A percentile compares a stretch with the other conserved stretches of the same genome.
Evolutionary conservation across 2,329 filamentous ascomycete genomes (phyloP).

Genomic region (Xylariaceae sp.): DNA sequence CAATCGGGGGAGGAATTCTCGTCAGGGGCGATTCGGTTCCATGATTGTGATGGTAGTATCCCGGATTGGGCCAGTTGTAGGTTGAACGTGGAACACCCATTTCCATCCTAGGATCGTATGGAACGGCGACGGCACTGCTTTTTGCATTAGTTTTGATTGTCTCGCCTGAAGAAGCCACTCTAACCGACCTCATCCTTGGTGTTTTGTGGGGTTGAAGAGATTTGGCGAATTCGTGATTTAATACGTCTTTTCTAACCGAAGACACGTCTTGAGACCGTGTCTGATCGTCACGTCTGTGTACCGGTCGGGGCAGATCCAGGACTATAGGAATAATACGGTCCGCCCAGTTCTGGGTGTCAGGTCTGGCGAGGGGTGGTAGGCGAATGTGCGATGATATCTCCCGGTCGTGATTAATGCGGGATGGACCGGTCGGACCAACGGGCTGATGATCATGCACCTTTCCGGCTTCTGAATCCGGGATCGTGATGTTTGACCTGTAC

Average conservation of each 20-base stretch:
- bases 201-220: slow-evolving; percentile 17
- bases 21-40: slow-evolving; percentile 2
- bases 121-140: slow-evolving; percentile 43
- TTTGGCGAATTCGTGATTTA: slow-evolving; percentile 27
- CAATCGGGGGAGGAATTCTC: slow-evolving; percentile 4
- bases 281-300: slow-evolving; percentile 12
- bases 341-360: slow-evolving; percentile 21
- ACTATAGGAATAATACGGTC: slow-evolving; percentile 6
- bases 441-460: slow-evolving; percentile 14
- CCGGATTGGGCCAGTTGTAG: slow-evolving; percentile 41
- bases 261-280: slow-evolving; percentile 19
- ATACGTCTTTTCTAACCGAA: slow-evolving; percentile 32
- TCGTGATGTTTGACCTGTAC: slow-evolving; percentile 32
- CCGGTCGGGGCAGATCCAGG: slow-evolving; percentile 3
- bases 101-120: slow-evolving; percentile 46
- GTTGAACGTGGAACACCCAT: slow-evolving; percentile 46
- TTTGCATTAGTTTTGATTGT: slow-evolving; percentile 8
- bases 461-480: slow-evolving; percentile 27
- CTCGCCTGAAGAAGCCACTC: neutral
- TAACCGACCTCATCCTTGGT: slow-evolving; percentile 36
- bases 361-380: slow-evolving; percentile 9
- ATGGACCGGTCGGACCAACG: slow-evolving; percentile 23
- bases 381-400: slow-evolving; percentile 5
- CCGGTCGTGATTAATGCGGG: slow-evolving; percentile 12
- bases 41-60: slow-evolving; percentile 21